Conservation (phyloP, 106 monocot species). For the Gastrodia elata region DNA sequence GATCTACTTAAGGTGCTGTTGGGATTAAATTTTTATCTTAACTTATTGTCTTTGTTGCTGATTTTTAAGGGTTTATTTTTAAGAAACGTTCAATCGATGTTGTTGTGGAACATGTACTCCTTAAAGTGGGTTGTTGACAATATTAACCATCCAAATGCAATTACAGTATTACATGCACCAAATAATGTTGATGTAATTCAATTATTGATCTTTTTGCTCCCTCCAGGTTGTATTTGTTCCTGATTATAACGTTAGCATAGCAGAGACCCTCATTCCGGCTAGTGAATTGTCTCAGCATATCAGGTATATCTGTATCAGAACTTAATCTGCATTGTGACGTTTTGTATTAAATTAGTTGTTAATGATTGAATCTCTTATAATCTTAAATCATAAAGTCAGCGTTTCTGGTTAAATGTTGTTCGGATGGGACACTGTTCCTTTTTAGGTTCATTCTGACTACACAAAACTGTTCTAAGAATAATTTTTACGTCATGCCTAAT, state of each 20-base stretch:
- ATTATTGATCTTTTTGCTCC: constrained; percentile 2
- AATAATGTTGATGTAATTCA: not conserved
- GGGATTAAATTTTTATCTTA: no score
- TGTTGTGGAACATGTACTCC: not conserved
- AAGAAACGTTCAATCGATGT: not conserved
- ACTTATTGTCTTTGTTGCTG: not conserved
- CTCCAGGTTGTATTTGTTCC: constrained; percentile 86
- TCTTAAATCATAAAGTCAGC: not conserved
- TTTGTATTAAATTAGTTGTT: not conserved
- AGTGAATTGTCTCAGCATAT: constrained; percentile 99
- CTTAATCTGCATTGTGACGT: not conserved
- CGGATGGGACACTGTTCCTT: not conserved
- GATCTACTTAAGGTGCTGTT: constrained; percentile 78
- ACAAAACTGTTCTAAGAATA: not conserved
- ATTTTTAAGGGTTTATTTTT: not conserved
- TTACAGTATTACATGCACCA: not conserved
- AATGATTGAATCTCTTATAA: not conserved
- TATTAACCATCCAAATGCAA: not conserved
- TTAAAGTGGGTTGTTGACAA: not conserved
- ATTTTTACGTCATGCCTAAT: not conserved
- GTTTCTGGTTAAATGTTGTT: not conserved
- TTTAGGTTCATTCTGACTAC: not conserved
- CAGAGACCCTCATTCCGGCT: constrained; percentile 88
- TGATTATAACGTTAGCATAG: constrained; percentile 96
- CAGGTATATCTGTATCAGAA: constrained; percentile 35